Evolutionary conservation across 2,329 filamentous ascomycete species (phyloP).

Genomic region (Epicoccum sorghinum): DNA sequence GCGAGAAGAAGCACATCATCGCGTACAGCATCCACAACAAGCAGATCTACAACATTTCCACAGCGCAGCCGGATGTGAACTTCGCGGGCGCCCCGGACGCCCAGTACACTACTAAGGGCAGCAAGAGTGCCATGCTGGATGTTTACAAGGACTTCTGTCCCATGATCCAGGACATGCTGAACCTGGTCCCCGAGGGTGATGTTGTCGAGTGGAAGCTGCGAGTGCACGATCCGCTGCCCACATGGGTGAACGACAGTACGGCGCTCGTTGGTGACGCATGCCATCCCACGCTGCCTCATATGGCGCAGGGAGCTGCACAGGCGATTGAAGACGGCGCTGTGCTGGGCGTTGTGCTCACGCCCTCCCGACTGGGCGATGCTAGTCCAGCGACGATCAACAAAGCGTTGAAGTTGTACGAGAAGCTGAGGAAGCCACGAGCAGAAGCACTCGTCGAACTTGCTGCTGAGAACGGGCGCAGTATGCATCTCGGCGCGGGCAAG

Average conservation of each 20-base stretch:
- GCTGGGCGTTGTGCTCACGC: conserved; percentile 58
- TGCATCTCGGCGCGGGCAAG: conserved; percentile 64
- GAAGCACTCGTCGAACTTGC: conserved; percentile 64
- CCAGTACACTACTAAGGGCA: conserved; percentile 68
- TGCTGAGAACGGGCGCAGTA: conserved; percentile 58
- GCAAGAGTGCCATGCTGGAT: conserved; percentile 65
- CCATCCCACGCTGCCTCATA: conserved; percentile 68
- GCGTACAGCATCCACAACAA: conserved; percentile 75
- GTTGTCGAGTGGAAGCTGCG: conserved; percentile 71
- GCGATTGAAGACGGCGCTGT: conserved; percentile 69
- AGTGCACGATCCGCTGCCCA: conserved; percentile 66
- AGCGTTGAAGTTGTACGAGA: conserved; percentile 63
- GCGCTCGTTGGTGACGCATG: conserved; percentile 66
- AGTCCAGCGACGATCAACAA: conserved; percentile 55
- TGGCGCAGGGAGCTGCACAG: conserved; percentile 69
- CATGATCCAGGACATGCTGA: conserved; percentile 64
- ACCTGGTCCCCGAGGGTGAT: conserved; percentile 67
- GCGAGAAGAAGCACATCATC: conserved; percentile 76
- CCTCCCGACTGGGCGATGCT: conserved; percentile 54
- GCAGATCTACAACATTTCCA: conserved; percentile 70
- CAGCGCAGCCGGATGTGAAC: conserved; percentile 65
- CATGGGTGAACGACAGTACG: conserved; percentile 62
- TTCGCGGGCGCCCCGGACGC: conserved; percentile 63
- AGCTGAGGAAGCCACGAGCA: conserved; percentile 61
- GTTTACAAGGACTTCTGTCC: conserved; percentile 68